Evolutionary conservation across 208 protist species (phyloP), one percentile per base, ranked within the genome.

Genomic region (Herpetomonas tarakana): DNA sequence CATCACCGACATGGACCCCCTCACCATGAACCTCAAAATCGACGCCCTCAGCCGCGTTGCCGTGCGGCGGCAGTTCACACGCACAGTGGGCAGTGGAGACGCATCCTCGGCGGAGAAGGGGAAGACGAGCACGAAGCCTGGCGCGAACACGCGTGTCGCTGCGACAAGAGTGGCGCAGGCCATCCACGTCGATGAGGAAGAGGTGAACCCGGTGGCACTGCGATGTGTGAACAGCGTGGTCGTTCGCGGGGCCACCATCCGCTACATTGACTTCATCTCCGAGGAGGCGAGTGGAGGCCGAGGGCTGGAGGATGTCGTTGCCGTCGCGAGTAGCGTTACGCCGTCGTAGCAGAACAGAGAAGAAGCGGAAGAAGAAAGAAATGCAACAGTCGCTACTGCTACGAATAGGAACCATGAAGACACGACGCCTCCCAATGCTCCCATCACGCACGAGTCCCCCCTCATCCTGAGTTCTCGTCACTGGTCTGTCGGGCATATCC

Each of bases 21-120:
- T 47, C 44, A 93, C 87, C 4, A 84, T 91, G 76, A 93, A 93
- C 49, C 51, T 89, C 21, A 85, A 84, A 60, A 19, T 93, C 0
- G 87, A 93, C 45, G 78, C 81, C 49, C 67, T 93, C 57, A 76
- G 67, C 45, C 52, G 65, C 58, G 84, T 75, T 2, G 78, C 75
- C 2, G 80, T 93, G 47, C 65, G 70, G 1, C 82, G 69, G 2
- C 53, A 31, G 14, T n/a, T 18, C 51, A 18, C 25, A 16, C 31
- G 11, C 3, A 18, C 11, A 31, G 6, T 21, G 7, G 2, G 4
- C 56, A 22, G 3, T 2, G 0, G 1, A 28, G 31, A 6, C 51
- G 27, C 25, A n/a, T n/a, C n/a, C n/a, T n/a, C n/a, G n/a, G n/a
- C n/a, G n/a, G n/a, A n/a, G n/a, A n/a, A n/a, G n/a, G n/a, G n/a